Evolutionary conservation across 75 land plant species (phyloP).

Genomic region (Cryptomeria japonica): DNA sequence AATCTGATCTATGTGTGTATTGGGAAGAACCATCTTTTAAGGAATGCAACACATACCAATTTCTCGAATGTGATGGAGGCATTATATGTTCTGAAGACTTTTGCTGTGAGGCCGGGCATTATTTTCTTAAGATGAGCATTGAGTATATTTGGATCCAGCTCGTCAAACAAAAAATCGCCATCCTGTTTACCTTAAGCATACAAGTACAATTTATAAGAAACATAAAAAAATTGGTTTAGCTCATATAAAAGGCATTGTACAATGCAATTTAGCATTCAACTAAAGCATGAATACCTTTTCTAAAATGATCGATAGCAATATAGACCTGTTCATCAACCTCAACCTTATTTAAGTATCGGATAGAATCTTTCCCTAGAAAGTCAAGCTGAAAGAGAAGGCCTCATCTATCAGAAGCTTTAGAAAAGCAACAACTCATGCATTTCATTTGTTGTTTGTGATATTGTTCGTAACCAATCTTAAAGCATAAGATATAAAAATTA

Average conservation of each 20-base stretch:
- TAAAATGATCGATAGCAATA: conserved; percentile 74
- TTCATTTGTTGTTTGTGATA: neutral
- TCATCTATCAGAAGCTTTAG: neutral
- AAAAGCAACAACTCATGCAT: conserved; percentile 5
- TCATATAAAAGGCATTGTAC: neutral
- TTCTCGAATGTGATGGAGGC: conserved; percentile 95
- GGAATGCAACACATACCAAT: conserved; percentile 48
- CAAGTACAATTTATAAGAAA: neutral
- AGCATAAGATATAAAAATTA: neutral
- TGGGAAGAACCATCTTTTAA: neutral
- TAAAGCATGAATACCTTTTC: conserved; percentile 35
- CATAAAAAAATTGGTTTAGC: neutral
- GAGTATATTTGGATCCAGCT: conserved; percentile 88
- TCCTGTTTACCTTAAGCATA: conserved; percentile 56
- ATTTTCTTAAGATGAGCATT: conserved; percentile 92
- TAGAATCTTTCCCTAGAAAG: conserved; percentile 98
- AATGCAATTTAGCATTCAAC: neutral
- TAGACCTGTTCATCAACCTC: conserved; percentile 86
- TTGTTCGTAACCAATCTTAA: neutral
- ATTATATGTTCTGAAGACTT: conserved; percentile 99
- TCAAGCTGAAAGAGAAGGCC: conserved; percentile 66
- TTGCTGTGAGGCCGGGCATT: conserved; percentile 97
- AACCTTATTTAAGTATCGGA: conserved; percentile 82
- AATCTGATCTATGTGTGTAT: neutral
- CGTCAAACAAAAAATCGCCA: conserved; percentile 82